Base-by-base conservation (phyloP, 139 green algal species). In the Chlorella vulgaris region DNA sequence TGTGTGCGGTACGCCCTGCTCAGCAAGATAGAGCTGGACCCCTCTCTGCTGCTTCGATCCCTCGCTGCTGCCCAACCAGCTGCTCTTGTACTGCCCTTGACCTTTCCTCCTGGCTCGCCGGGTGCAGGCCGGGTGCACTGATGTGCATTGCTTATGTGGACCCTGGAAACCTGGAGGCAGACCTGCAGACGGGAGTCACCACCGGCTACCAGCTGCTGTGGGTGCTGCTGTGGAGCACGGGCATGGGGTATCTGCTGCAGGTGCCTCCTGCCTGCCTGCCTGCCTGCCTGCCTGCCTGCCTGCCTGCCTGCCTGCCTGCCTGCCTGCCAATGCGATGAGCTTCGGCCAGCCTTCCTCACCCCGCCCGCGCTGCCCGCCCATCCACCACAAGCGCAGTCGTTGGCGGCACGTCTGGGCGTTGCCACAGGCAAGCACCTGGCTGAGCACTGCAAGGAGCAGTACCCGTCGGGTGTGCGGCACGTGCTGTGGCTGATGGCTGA, bases 401-500 rank as follows among this genome's bases (percentile, higher is more conserved):
- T 90, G 53, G 74, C 86, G 2, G 73, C 86, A 0, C 82, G 84
- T 22, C 70, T 90, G 35, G 86, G 86, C 1, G 82, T 90, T 21
- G 75, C 81, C 24, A 90, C 86, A 0, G 81, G 68, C 3, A 68
- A 68, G 21, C 79, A 89, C 80, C 68, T 89, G 55, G 84, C 84
- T 3, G 61, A 74, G 75, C 47, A 42, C 36, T 61, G 69, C 42
- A 83, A 88, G 58, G 70, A 87, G 60, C 63, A 80, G 62, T 92
- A 91, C 61, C 85, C 85, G 0, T 42, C 33, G 15, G 29, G 74
- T 2, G 76, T 86, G 29, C 80, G 89, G 28, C 80, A 87, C 31
- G 31, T 87, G 26, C 85, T 98, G 53, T 98, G 94, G 94, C 26
- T 96, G 36, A 95, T 97, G 90, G 90, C 89, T 0, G 94, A 98